phyloP scores from a whole-genome alignment of 495 filamentous ascomycete species.

The Lindgomyces ingoldianus region DNA sequence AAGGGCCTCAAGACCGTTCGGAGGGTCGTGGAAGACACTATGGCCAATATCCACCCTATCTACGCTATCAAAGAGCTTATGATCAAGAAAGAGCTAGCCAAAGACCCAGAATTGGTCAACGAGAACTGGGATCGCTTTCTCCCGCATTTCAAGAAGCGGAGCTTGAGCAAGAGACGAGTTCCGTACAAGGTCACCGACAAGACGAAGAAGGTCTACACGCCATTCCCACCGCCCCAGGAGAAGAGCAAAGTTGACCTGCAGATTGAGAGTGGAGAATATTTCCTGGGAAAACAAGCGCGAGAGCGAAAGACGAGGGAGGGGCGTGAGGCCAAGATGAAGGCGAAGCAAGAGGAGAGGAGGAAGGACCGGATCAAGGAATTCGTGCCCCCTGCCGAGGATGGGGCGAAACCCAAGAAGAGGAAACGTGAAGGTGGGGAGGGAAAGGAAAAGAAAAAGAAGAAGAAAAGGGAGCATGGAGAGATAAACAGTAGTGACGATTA shows the following conservation, averaged over 20 bases:
- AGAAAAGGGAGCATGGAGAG: conserved; percentile 14
- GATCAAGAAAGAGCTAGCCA: conserved; percentile 97
- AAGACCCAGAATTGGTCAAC: conserved; percentile 81
- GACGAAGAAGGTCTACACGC: conserved; percentile 89
- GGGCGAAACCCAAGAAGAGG: conserved; percentile 54
- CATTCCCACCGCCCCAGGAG: conserved; percentile 69
- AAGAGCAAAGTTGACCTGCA: conserved; percentile 98
- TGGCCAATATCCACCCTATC: conserved; percentile 81
- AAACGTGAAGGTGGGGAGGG: conserved; percentile 58
- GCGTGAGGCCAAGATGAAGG: conserved; percentile 74
- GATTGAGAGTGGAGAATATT: conserved; percentile 98
- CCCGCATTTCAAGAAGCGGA: conserved; percentile 97
- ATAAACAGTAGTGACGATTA: conserved; percentile 8
- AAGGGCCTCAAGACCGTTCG: conserved; percentile 93
- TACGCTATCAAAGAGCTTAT: conserved; percentile 98
- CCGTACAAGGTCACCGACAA: conserved; percentile 91
- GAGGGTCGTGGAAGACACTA: conserved; percentile 88
- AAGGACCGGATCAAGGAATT: conserved; percentile 81
- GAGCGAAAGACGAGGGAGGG: conserved; percentile 78
- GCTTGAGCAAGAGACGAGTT: conserved; percentile 75
- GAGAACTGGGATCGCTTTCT: conserved; percentile 97
- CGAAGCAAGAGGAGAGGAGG: conserved; percentile 87
- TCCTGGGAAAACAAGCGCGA: conserved; percentile 87
- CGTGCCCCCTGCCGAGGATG: conserved; percentile 75
- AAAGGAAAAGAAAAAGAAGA: conserved; percentile 45